A percentile compares a stretch with the other conserved stretches of the same genome.
Conservation (phyloP, 108 stramenopile genomes). For the Epithemia pelagica region DNA sequence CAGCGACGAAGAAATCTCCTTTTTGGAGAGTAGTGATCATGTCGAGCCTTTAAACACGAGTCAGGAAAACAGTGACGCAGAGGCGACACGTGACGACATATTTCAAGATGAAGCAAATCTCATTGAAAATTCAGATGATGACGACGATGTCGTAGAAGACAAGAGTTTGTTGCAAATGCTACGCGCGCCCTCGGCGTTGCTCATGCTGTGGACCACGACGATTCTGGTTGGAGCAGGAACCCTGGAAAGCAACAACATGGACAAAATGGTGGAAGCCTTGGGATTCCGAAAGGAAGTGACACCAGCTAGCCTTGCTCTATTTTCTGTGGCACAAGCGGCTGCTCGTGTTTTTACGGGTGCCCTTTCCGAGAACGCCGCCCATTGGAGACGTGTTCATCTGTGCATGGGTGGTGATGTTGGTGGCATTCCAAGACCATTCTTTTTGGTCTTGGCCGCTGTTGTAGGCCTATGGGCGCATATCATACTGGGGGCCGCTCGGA, state of each 20-base stretch:
- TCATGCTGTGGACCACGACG: slow-evolving; percentile 68
- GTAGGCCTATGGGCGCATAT: slow-evolving; percentile 50
- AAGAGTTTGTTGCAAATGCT: slow-evolving; percentile 69
- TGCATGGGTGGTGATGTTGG: slow-evolving; percentile 22
- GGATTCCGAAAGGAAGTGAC: slow-evolving; percentile 47
- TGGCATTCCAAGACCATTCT: slow-evolving; percentile 64
- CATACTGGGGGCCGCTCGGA: slow-evolving; percentile 46
- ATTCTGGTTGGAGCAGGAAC: slow-evolving; percentile 76
- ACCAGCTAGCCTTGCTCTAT: slow-evolving; percentile 64
- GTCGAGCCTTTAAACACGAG: slow-evolving; percentile 9
- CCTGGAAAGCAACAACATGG: slow-evolving; percentile 79
- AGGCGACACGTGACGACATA: slow-evolving; percentile 10
- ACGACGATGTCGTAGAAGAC: slow-evolving; percentile 16
- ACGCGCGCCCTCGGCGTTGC: slow-evolving; percentile 54
- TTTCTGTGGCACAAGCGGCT: slow-evolving; percentile 72
- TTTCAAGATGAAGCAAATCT: slow-evolving; percentile 15
- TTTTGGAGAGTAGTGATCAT: slow-evolving; percentile 9
- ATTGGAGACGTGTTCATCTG: slow-evolving; percentile 40
- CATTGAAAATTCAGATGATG: slow-evolving; percentile 5
- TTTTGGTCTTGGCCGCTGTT: slow-evolving; percentile 61
- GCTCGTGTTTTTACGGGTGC: slow-evolving; percentile 66
- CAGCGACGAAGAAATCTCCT: slow-evolving; percentile 6
- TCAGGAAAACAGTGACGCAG: slow-evolving; percentile 1
- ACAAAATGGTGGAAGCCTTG: slow-evolving; percentile 78
- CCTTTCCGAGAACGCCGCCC: slow-evolving; percentile 49